Evolutionary conservation across 768 basidiomycete species (phyloP).

Genomic region (Coprinopsis cinerea): DNA sequence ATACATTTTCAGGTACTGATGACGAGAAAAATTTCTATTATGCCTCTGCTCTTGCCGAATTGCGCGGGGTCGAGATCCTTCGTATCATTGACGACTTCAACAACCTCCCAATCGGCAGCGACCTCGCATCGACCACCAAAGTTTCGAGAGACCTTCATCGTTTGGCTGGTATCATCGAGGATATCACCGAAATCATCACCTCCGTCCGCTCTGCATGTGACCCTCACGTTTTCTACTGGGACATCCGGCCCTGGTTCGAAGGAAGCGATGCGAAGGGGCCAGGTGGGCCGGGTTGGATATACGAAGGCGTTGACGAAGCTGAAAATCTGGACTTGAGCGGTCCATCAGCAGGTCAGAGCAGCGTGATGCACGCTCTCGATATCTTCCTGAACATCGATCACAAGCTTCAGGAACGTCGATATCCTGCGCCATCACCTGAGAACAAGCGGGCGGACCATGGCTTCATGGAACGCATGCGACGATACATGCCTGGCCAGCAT

Average conservation of each 20-base stretch:
- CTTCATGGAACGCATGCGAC: slow-evolving; percentile 91
- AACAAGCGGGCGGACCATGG: slow-evolving; percentile 64
- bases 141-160: slow-evolving; percentile 67
- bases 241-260: slow-evolving; percentile 88
- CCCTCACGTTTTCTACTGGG: slow-evolving; percentile 85
- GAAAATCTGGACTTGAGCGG: slow-evolving; percentile 68
- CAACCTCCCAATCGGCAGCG: slow-evolving; percentile 62
- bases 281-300: slow-evolving; percentile 56
- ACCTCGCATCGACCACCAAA: slow-evolving; percentile 57
- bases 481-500: slow-evolving; percentile 93
- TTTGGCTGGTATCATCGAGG: slow-evolving; percentile 64
- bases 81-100: slow-evolving; percentile 84
- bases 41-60: slow-evolving; percentile 77
- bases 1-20: slow-evolving; percentile 78
- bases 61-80: slow-evolving; percentile 82
- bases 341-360: slow-evolving; percentile 92
- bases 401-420: slow-evolving; percentile 63
- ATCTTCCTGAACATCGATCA: slow-evolving; percentile 88
- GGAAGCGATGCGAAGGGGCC: slow-evolving; percentile 65
- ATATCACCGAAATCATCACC: slow-evolving; percentile 65
- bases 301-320: slow-evolving; percentile 64
- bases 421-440: slow-evolving; percentile 58
- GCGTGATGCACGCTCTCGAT: slow-evolving; percentile 81
- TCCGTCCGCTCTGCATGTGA: slow-evolving; percentile 67
- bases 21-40: slow-evolving; percentile 86